Base-by-base conservation (phyloP, 2,329 filamentous ascomycete genomes). In the Purpureocillium takamizusanense region DNA sequence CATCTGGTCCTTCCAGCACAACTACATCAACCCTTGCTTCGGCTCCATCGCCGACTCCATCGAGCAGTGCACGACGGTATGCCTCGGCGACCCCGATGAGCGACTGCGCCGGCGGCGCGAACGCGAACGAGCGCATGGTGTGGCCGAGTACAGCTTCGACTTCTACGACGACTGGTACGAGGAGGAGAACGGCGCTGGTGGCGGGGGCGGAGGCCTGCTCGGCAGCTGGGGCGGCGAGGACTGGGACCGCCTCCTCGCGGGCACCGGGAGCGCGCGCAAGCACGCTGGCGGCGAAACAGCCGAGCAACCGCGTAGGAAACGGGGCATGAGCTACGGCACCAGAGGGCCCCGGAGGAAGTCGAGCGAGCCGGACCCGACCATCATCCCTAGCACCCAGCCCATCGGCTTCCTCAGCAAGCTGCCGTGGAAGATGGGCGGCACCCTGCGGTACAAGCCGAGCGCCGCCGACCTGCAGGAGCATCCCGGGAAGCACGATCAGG, bases 151-250 rank as follows among this genome's bases (percentile, higher is more conserved):
- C 51, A 89, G 78, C 53, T 97, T 97, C 57, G 90, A 95, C 60
- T 97, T 97, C 59, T 97, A 97, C 65, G 90, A 95, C 61, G 90
- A 95, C 61, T 97, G 90, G 90, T 87, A 95, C 44, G 70, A 74
- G 39, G 73, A 76, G 35, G 66, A 71, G 37, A 14, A 30, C 28
- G 28, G 7, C 28, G 28, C 8, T 12, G 37, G 50, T 25, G 73
- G 78, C 30, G 74, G 80, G 0, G 37, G 50, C 27, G 73, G 78
- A 30, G 74, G 80, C 1, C 59, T 90, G 35, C 65, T 89, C 37
- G 81, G 73, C 33, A 63, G 78, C 33, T 94, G 87, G 85, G 81
- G 82, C 30, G 80, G 66, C 49, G 88, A 94, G 52, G 88, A 94
- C 55, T 79, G 94, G 66, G 90, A 95, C 56, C 73, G 86, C 37